Base-by-base conservation (phyloP, 495 filamentous ascomycete species). In the Lasiosphaeris hirsuta region DNA sequence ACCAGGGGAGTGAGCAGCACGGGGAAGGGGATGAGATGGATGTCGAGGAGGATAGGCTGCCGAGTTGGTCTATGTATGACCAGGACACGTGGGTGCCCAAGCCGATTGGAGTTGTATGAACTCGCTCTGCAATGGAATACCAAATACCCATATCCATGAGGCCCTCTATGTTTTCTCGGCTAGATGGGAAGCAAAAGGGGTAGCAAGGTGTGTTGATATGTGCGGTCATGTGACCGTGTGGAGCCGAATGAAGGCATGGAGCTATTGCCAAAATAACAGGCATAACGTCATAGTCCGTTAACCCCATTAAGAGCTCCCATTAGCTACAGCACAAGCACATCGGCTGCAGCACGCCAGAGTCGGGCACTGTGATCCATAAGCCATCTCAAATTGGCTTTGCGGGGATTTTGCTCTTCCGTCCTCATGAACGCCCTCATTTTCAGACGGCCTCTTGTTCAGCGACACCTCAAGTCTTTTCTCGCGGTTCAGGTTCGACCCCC, bases 61-160 rank as follows among this genome's bases (percentile, higher is more conserved):
- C 69, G 46, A 75, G 74, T 13, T 86, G 84, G 83, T 69, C 63
- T 17, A 71, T 66, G 51, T 84, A 81, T 66, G 67, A 77, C 51
- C 81, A 82, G 10, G 65, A 81, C 2, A 63, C 67, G 7, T 87
- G 84, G 84, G 70, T 73, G 15, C 80, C 81, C n/a, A 85, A 78
- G 64, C 84, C 84, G 1, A 86, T 87, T 59, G 84, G 83, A 14
- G 68, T 83, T 50, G 72, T 83, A 35, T 81, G 55, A 47, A 8
- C 6, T 6, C 1, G 6, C 14, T n/a, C 44, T 11, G 18, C 15
- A 39, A 35, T 15, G 14, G 2, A 30, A 30, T 30, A 30, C 23
- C 23, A 30, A 5, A 30, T 30, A 30, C 23, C 23, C 23, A 30
- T 30, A 30, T 30, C 23, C 23, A 30, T 30, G 23, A 30, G 5